phyloP scores from a whole-genome alignment of 2,329 filamentous ascomycete genomes.

The Falciphora oryzae region DNA sequence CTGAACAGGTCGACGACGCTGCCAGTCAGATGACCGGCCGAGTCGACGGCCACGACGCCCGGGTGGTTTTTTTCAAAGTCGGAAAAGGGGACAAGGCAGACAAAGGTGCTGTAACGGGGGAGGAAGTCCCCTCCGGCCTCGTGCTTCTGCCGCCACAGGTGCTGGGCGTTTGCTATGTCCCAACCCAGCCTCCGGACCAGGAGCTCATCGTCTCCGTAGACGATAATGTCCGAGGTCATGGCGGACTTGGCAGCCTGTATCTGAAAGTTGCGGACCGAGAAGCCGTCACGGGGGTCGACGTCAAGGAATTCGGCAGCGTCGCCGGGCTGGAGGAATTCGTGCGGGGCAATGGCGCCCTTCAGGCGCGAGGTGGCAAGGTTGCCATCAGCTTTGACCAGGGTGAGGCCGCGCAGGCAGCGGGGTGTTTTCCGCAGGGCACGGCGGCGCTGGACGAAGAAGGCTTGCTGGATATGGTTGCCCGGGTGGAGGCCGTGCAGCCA shows the following conservation, averaged over 20 bases:
- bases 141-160: slow-evolving; percentile 64
- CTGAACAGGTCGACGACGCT: slow-evolving; percentile 82
- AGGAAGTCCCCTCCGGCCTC: slow-evolving; percentile 47
- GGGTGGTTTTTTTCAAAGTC: slow-evolving; percentile 66
- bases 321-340: slow-evolving; percentile 63
- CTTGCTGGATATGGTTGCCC: slow-evolving; percentile 79
- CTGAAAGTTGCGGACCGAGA: slow-evolving; percentile 95
- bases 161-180: slow-evolving; percentile 71
- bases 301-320: slow-evolving; percentile 63
- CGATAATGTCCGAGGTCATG: slow-evolving; percentile 81
- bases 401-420: slow-evolving; percentile 72
- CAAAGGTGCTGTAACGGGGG: slow-evolving; percentile 78
- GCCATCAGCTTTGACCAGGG: slow-evolving; percentile 83
- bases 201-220: slow-evolving; percentile 73
- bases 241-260: slow-evolving; percentile 89
- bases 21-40: slow-evolving; percentile 64
- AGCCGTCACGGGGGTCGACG: slow-evolving; percentile 80
- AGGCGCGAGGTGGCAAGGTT: slow-evolving; percentile 68
- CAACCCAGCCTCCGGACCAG: slow-evolving; percentile 57
- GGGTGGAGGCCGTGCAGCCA: slow-evolving; percentile 94
- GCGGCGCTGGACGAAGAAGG: slow-evolving; percentile 79
- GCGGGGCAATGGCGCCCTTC: slow-evolving; percentile 78
- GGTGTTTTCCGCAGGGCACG: slow-evolving; percentile 66
- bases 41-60: slow-evolving; percentile 70
- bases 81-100: slow-evolving; percentile 58